phyloP scores from a whole-genome alignment of 768 basidiomycete species.

The Steccherinum ochraceum region DNA sequence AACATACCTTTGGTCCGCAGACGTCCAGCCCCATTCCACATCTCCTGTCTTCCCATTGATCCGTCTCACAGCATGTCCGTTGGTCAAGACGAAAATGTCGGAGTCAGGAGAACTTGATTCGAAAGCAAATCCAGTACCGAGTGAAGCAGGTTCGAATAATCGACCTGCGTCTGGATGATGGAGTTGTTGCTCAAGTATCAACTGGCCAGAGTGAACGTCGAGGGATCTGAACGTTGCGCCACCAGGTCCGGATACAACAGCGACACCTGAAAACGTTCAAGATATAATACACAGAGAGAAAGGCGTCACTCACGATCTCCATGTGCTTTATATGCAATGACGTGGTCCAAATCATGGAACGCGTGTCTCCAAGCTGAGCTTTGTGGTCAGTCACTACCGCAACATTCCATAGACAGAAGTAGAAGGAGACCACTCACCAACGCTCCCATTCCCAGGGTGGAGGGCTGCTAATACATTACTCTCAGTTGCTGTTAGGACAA shows the following conservation, averaged over 20 bases:
- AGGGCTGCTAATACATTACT: conserved; percentile 79
- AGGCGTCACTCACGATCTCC: conserved; percentile 39
- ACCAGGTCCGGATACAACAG: conserved; percentile 69
- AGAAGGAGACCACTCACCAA: conserved; percentile 46
- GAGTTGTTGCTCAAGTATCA: conserved; percentile 60
- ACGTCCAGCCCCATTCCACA: conserved; percentile 65
- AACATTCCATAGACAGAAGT: background rate
- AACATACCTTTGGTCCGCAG: conserved; percentile 59
- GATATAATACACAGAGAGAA: conserved; percentile 1
- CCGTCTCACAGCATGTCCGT: conserved; percentile 51
- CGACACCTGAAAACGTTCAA: conserved; percentile 64
- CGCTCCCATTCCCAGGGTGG: conserved; percentile 55
- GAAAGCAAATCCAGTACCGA: conserved; percentile 49
- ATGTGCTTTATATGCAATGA: conserved; percentile 57
- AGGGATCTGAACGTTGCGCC: conserved; percentile 66
- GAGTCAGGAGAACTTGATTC: conserved; percentile 25
- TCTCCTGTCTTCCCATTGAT: conserved; percentile 48
- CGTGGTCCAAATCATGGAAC: conserved; percentile 62
- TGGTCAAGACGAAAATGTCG: conserved; percentile 47
- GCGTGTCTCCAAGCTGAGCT: conserved; percentile 73
- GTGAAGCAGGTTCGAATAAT: conserved; percentile 43
- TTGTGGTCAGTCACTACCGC: conserved; percentile 6
- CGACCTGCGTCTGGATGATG: conserved; percentile 39
- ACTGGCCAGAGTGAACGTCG: conserved; percentile 53
- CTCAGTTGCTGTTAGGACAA: conserved; percentile 60